Conservation (phyloP, 164 flowering plant genomes). For the Vitis vinifera region ASM3070453v1 NC_081812.1:9298001-9298500, state of each 20-base stretch:
- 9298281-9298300: no score
- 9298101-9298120: slow-evolving; percentile 83
- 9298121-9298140: slow-evolving; percentile 74
- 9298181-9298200: neutral
- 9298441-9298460: no score
- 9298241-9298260: no score
- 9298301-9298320: no score
- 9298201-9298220: neutral
- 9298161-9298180: neutral
- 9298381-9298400: no score
- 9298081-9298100: slow-evolving; percentile 65
- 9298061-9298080: slow-evolving; percentile 76
- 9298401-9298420: no score
- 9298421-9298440: no score
- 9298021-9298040: slow-evolving; percentile 72
- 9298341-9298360: no score
- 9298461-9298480: no score
- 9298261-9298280: neutral
- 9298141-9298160: slow-evolving; percentile 70
- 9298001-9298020: slow-evolving; percentile 79
- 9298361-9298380: no score
- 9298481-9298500: no score
- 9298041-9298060: slow-evolving; percentile 89
- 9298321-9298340: no score
- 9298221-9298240: neutral